Base-by-base conservation (phyloP, 352 stramenopile genomes). In the Globisporangium nagaii region DNA sequence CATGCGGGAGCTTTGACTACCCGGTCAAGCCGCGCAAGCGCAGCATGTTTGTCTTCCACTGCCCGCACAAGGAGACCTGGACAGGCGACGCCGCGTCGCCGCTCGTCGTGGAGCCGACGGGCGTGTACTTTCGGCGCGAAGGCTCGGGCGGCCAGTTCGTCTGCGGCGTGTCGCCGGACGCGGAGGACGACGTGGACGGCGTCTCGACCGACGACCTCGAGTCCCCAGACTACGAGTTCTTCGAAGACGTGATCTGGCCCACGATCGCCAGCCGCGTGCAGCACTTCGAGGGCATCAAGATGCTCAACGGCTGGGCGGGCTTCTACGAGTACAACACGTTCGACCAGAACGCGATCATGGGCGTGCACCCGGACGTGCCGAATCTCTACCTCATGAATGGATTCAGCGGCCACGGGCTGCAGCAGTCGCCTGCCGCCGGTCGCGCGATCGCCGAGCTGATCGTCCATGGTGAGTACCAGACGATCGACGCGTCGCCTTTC, bases 251-350 rank as follows among this genome's bases (percentile, higher is more conserved):
- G 19, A 84, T 92, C 55, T 94, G 84, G 84, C 84, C 84, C 15
- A 89, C 79, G 15, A 88, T 94, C 37, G 84, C 84, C 2, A 59
- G 75, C 43, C 77, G 84, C 24, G 82, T 94, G 11, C 73, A 83
- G 28, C 65, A 76, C 19, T 92, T 94, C 39, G 81, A 94, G 50
- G 75, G 72, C 31, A 83, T 94, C 59, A 92, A 94, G 57, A 52
- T 92, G 2, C n/a, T 88, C 24, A 86, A 73, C 37, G 63, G 73
- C 7, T 94, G 84, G 84, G 74, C 84, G 27, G 84, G 84, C 8
- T 94, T 82, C 63, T 94, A 94, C 63, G 84, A 94, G 54, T 94
- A 86, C 75, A 92, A 94, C 67, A 91, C 79, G 17, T 85, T 92
- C 27, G 84, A 94, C 63, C 84, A 93, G 70, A 93, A 93, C 42